phyloP scores from a whole-genome alignment of 106 monocot species.

The Alisma plantagoaquatica region DNA sequence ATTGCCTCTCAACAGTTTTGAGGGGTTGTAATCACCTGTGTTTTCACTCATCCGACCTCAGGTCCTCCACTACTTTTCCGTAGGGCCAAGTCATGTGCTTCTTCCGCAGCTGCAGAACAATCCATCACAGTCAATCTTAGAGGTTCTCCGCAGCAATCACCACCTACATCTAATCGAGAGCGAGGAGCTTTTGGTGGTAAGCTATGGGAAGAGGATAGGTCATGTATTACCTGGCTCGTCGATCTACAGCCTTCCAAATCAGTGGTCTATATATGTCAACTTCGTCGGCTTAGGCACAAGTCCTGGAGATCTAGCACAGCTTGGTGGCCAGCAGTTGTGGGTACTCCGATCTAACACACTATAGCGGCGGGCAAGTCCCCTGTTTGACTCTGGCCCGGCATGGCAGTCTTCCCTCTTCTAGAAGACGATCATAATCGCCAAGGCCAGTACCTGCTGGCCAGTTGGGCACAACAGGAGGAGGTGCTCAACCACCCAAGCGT shows the following conservation, averaged over 20 bases:
- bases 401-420: too few relatives aligned
- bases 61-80: slow-evolving; percentile 15
- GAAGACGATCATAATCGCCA: slow-evolving; percentile 17
- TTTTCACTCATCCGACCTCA: slow-evolving; percentile 13
- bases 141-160: too few relatives aligned
- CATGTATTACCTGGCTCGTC: slow-evolving; percentile 16
- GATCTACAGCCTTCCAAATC: slow-evolving; percentile 27
- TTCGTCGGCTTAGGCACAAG: slow-evolving; percentile 25
- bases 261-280: slow-evolving; percentile 43
- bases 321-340: slow-evolving; percentile 41
- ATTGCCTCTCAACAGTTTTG: slow-evolving; percentile 24
- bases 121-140: too few relatives aligned
- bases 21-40: slow-evolving; percentile 10
- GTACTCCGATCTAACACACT: slow-evolving; percentile 27
- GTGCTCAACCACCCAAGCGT: slow-evolving; percentile 36
- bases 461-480: slow-evolving; percentile 46
- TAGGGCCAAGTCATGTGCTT: slow-evolving; percentile 23
- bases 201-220: slow-evolving; percentile 9
- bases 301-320: slow-evolving; percentile 33
- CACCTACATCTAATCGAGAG: neutral
- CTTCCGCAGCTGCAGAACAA: too few relatives aligned
- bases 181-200: neutral
- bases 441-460: too few relatives aligned
- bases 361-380: too few relatives aligned
- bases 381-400: too few relatives aligned